Conservation (phyloP, 805 yeast genomes). For the Metschnikowia baotianmanensis region DNA sequence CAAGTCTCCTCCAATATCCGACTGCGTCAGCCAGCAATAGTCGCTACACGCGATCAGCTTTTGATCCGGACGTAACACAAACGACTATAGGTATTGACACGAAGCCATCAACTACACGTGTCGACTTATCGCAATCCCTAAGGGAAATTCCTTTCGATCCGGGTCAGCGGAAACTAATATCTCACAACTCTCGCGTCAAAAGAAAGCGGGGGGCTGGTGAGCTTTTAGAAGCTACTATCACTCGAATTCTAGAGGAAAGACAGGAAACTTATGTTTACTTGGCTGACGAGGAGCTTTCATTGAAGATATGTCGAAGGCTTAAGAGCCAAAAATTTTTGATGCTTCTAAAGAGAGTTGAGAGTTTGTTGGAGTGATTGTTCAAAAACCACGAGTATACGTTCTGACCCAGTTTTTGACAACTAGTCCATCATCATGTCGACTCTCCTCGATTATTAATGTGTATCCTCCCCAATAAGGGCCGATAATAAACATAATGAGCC, state of each 20-base stretch:
- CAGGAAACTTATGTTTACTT: constrained; percentile 6
- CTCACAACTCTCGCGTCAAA: constrained; percentile 3
- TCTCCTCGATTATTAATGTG: constrained; percentile 39
- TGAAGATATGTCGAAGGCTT: constrained; percentile 14
- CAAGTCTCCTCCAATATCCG: constrained; percentile 2
- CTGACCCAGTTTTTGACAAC: constrained; percentile 56
- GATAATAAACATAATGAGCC: constrained; percentile 51
- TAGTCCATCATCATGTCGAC: constrained; percentile 54
- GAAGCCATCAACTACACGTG: background rate
- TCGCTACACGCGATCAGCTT: background rate
- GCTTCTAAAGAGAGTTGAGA: constrained; percentile 17
- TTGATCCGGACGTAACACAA: background rate
- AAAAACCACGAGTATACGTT: constrained; percentile 11
- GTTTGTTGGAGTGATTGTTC: constrained; percentile 6
- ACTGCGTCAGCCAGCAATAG: background rate
- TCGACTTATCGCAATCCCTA: constrained; percentile 6
- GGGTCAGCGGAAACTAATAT: background rate
- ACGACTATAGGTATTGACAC: background rate
- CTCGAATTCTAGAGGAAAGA: constrained; percentile 7
- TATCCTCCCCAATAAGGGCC: constrained; percentile 50
- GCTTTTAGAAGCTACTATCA: constrained; percentile 8
- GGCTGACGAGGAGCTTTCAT: constrained; percentile 15
- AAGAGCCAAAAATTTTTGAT: constrained; percentile 13
- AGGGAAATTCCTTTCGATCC: constrained; percentile 9
- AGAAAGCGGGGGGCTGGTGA: constrained; percentile 4